Conservation (phyloP, 176 grass and related monocot genomes). For the Elymus sibiricus region DNA sequence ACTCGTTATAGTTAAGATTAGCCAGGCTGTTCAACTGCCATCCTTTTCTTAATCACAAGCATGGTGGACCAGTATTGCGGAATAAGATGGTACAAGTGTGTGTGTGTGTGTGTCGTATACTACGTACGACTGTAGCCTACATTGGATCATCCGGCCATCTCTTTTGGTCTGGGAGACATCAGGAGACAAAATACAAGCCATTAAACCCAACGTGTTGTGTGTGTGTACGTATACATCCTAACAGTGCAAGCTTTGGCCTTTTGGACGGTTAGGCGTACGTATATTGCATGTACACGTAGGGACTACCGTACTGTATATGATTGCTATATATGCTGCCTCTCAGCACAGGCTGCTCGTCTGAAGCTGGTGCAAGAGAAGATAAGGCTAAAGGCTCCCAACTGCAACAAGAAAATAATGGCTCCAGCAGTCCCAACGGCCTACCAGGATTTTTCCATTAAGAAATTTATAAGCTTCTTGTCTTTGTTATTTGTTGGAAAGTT, state of each 20-base stretch:
- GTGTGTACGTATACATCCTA: neutral
- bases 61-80: neutral
- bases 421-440: neutral
- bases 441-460: neutral
- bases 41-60: conserved; percentile 7
- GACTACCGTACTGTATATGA: conserved; percentile 14
- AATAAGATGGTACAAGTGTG: neutral
- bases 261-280: conserved; percentile 2
- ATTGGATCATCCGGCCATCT: conserved; percentile 19
- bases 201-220: neutral
- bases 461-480: neutral
- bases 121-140: neutral
- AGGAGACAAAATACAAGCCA: conserved; percentile 20
- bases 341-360: conserved; percentile 3
- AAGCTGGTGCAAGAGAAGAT: conserved; percentile 20
- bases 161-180: neutral
- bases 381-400: neutral
- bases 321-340: conserved; percentile 13
- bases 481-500: neutral
- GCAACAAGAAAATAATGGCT: conserved; percentile 1
- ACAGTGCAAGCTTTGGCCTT: neutral
- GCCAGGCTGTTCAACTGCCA: conserved; percentile 21
- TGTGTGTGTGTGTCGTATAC: neutral
- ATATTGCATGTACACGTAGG: conserved; percentile 15
- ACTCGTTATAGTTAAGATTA: conserved; percentile 23